Evolutionary conservation across 306 rosid species (phyloP).

Genomic region (Cercis canadensis): DNA sequence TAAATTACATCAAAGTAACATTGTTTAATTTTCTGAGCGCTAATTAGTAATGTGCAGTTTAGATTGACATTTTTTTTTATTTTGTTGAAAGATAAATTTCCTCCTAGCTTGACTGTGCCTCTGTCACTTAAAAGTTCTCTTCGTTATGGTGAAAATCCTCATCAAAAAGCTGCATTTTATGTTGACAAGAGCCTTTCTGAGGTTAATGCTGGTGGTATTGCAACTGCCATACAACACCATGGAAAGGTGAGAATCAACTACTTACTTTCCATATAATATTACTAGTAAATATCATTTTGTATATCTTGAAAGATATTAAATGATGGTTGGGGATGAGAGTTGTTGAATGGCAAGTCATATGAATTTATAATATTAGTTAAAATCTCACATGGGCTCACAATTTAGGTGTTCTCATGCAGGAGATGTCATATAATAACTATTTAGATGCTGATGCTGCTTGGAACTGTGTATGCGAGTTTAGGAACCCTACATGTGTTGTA

Average conservation of each 20-base stretch:
- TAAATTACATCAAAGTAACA: slow-evolving; percentile 9
- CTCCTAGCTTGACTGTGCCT: slow-evolving; percentile 80
- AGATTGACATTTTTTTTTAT: slow-evolving; percentile 36
- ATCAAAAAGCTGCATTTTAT: slow-evolving; percentile 87
- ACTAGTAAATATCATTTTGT: slow-evolving; percentile 3
- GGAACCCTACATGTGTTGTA: slow-evolving; percentile 78
- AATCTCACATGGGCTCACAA: background rate
- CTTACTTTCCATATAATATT: slow-evolving; percentile 26
- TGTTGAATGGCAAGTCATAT: slow-evolving; percentile 14
- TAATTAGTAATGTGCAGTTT: background rate
- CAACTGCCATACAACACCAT: slow-evolving; percentile 89
- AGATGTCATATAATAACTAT: slow-evolving; percentile 91
- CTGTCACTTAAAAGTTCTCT: slow-evolving; percentile 68
- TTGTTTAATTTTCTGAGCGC: slow-evolving; percentile 4
- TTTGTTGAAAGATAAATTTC: slow-evolving; percentile 70
- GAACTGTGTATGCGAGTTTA: slow-evolving; percentile 90
- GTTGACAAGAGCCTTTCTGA: slow-evolving; percentile 83
- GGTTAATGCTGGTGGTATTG: slow-evolving; percentile 88
- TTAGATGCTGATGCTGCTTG: slow-evolving; percentile 98
- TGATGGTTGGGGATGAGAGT: slow-evolving; percentile 21
- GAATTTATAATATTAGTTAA: slow-evolving; percentile 3
- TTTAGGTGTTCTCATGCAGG: slow-evolving; percentile 58
- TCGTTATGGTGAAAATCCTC: slow-evolving; percentile 98
- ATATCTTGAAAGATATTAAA: slow-evolving; percentile 15
- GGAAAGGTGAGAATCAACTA: slow-evolving; percentile 67